Percentiles rank a stretch among this genome's conserved stretches.
Evolutionary conservation across 208 protist genomes (phyloP).

Genomic region (Leishmania amazonensis): DNA sequence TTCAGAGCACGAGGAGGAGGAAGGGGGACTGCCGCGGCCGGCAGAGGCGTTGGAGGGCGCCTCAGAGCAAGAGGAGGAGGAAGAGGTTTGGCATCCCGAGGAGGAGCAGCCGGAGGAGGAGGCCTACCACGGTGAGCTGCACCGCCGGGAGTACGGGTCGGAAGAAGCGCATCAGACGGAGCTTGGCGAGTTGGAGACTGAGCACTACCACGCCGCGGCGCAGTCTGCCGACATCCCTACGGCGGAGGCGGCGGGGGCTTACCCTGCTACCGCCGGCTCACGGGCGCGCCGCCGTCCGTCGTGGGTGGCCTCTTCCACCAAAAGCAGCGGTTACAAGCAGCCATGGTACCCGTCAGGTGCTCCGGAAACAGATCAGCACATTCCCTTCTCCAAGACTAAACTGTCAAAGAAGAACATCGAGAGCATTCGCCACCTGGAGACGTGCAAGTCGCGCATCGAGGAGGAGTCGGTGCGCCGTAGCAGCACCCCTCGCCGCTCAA

Average conservation of each 20-base stretch:
- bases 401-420: slow-evolving; percentile 61
- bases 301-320: slow-evolving; percentile 5
- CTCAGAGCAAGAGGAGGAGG: too few relatives aligned
- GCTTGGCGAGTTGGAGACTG: slow-evolving; percentile 9
- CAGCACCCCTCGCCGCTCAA: slow-evolving; percentile 32
- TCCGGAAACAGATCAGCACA: slow-evolving; percentile 49
- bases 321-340: slow-evolving; percentile 38
- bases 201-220: slow-evolving; percentile 15
- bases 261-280: slow-evolving; percentile 1
- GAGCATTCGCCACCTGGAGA: slow-evolving; percentile 73
- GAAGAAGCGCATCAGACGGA: slow-evolving; percentile 16
- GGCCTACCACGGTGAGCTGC: slow-evolving; percentile 4
- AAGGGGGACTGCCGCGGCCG: not conserved
- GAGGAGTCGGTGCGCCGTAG: slow-evolving; percentile 61
- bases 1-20: not conserved
- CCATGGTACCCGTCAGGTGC: slow-evolving; percentile 73
- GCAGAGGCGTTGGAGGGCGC: too few relatives aligned
- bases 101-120: slow-evolving; percentile 12
- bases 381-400: slow-evolving; percentile 73
- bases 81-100: not conserved
- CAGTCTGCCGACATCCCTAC: slow-evolving; percentile 17
- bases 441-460: slow-evolving; percentile 41
- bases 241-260: slow-evolving; percentile 11
- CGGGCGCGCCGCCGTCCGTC: slow-evolving; percentile 13
- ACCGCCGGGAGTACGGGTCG: not conserved